Percentiles rank a stretch among this genome's conserved stretches.
Conservation (phyloP, 2,329 filamentous ascomycete genomes). For the Chrysoporthe austroafricana region DNA sequence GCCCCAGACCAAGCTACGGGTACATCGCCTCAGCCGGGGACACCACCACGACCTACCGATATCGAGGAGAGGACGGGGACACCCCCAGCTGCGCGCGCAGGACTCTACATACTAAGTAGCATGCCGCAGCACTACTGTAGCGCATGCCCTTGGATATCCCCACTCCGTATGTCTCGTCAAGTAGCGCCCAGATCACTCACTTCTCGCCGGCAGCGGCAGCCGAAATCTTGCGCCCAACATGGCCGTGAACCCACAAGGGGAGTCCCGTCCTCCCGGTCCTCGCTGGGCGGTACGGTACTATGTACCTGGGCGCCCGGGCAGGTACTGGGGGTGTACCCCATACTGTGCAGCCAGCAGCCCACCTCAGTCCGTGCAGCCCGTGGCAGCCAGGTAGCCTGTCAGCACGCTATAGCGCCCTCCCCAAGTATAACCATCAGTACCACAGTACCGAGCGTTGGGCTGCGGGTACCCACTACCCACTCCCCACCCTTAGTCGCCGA, state of each 20-base stretch:
- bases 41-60: not conserved
- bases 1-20: not conserved
- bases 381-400: too few species aligned
- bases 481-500: not conserved
- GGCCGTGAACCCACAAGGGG: conserved; percentile 1
- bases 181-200: conserved; percentile 11
- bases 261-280: conserved; percentile 1
- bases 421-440: not conserved
- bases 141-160: not conserved
- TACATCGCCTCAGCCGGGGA: not conserved
- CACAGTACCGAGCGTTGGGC: not conserved
- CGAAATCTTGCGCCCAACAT: conserved; percentile 13
- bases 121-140: too few species aligned
- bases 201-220: conserved; percentile 20
- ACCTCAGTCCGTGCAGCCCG: conserved; percentile 2
- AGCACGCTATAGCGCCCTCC: too few species aligned
- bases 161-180: not conserved
- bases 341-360: conserved; percentile 2
- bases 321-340: not conserved
- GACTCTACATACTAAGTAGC: not conserved
- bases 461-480: conserved; percentile 6
- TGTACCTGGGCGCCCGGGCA: too few species aligned
- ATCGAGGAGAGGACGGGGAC: not conserved
- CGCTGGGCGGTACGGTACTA: not conserved
- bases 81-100: not conserved